A percentile compares a stretch with the other conserved stretches of the same genome.
These are phyloP conservation scores for Hsuehochloa calcarea DNA, from an alignment of 176 grass and related monocot species.

Conservation along the genomic window DNA sequence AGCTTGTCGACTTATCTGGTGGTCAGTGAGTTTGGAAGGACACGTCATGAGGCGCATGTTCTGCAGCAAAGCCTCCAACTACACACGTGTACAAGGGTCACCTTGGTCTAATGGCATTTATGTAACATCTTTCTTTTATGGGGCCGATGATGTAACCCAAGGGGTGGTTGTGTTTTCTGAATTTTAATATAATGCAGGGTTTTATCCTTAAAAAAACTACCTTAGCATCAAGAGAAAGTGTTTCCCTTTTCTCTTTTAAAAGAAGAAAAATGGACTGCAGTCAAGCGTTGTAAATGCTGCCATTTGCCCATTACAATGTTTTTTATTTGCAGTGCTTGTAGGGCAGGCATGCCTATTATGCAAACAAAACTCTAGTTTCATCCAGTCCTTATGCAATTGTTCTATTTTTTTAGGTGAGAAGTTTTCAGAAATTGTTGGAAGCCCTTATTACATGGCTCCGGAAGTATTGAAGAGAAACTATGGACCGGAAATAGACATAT, in stretches of 20 bases:
- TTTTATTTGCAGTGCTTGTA: slow-evolving; percentile 1
- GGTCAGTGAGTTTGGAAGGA: too few species aligned
- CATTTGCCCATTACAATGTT: neutral
- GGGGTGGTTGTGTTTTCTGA: too few species aligned
- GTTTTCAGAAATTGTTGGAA: slow-evolving; percentile 99
- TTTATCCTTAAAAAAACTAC: neutral
- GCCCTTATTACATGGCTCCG: slow-evolving; percentile 98
- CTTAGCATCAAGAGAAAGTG: neutral
- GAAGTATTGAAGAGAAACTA: slow-evolving; percentile 98
- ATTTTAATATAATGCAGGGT: too few species aligned
- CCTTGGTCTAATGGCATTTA: too few species aligned
- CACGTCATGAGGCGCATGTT: too few species aligned
- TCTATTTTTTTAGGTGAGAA: slow-evolving; percentile 66
- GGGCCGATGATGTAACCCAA: too few species aligned
- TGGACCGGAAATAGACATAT: slow-evolving; percentile 98
- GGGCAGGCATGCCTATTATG: neutral
- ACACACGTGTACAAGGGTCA: too few species aligned
- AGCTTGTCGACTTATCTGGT: too few species aligned
- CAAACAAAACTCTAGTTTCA: slow-evolving; percentile 20
- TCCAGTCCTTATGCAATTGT: slow-evolving; percentile 13
- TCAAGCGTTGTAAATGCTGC: neutral
- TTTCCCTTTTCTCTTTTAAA: neutral
- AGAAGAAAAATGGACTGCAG: neutral
- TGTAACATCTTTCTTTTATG: too few species aligned
- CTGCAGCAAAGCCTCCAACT: too few species aligned